Conservation (phyloP, 106 monocot species). For the Allium sativum region DNA sequence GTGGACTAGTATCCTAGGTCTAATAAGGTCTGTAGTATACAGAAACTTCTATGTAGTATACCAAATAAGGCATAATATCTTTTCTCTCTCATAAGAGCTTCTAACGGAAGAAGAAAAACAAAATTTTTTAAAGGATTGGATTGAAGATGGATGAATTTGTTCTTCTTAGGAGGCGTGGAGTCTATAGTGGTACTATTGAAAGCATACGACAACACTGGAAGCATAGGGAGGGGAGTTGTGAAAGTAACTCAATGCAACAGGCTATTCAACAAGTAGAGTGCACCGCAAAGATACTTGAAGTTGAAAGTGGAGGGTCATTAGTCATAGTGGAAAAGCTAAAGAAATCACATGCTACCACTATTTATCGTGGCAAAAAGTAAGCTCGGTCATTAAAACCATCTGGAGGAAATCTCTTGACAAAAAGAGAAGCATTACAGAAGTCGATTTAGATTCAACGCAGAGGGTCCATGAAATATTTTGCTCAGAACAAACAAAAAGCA, state of each 20-base stretch:
- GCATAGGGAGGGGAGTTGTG: constrained; percentile 79
- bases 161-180: constrained; percentile 71
- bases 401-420: constrained; percentile 54
- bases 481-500: constrained; percentile 31
- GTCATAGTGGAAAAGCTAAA: constrained; percentile 57
- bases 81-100: constrained; percentile 68
- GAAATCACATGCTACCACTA: constrained; percentile 62
- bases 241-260: constrained; percentile 70
- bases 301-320: constrained; percentile 64
- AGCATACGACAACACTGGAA: constrained; percentile 93
- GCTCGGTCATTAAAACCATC: constrained; percentile 23
- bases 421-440: constrained; percentile 55
- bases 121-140: constrained; percentile 47
- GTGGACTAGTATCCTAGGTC: no score
- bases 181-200: constrained; percentile 75
- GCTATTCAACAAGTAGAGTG: constrained; percentile 22
- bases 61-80: no score
- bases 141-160: constrained; percentile 71
- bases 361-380: constrained; percentile 89
- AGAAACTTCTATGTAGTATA: no score
- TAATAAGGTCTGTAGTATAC: no score
- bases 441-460: constrained; percentile 72
- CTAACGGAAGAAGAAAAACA: constrained; percentile 83
- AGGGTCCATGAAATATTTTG: constrained; percentile 92
- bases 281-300: constrained; percentile 65